Base-by-base conservation (phyloP, 2,329 filamentous ascomycete species). In the Sporothrix globosa region DNA sequence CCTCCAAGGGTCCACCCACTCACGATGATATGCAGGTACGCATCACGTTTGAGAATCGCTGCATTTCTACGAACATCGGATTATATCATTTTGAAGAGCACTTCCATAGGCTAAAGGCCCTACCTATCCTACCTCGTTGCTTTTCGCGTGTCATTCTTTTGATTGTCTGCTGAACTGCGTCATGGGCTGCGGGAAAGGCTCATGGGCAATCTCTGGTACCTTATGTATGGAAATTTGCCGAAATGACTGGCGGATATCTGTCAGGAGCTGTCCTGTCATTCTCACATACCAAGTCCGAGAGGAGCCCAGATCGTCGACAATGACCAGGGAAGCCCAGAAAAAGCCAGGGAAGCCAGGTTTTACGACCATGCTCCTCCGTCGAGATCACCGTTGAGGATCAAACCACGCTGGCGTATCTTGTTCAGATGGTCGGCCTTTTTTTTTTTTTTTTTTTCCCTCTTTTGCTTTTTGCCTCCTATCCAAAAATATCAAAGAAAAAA, bases 11-110 rank as follows among this genome's bases (percentile, higher is more conserved):
- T 61, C 39, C 44, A n/a, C n/a, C 56, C 39, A n/a, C 44, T 61
- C 39, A 46, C 58, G 58, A 65, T 50, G 61, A 65, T 50, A 50
- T 30, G 61, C 61, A 50, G 61, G 50, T 65, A 50, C 61, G 44
- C 30, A 34, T n/a, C 50, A 50, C 58, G 39, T 10, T 14, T 2
- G 30, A 24, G 6, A 11, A 24, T 41, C 30, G 10, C 17, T 21
- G 39, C 10, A 24, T 9, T 9, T 34, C 27, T 17, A 34, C 53
- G 24, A 56, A 4, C 17, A 48, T 19, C 5, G 14, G 13, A 34
- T 17, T 19, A 5, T 17, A 17, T 48, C 44, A 19, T 19, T 19
- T 17, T 48, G 2, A 19, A 48, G 44, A 1, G 14, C 44, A 6
- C 13, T 48, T 17, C 5, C 44, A 6, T 4, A 6, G 44, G 44